Base-by-base conservation (phyloP, 768 basidiomycete genomes). In the Lepiota subincarnata region DNA sequence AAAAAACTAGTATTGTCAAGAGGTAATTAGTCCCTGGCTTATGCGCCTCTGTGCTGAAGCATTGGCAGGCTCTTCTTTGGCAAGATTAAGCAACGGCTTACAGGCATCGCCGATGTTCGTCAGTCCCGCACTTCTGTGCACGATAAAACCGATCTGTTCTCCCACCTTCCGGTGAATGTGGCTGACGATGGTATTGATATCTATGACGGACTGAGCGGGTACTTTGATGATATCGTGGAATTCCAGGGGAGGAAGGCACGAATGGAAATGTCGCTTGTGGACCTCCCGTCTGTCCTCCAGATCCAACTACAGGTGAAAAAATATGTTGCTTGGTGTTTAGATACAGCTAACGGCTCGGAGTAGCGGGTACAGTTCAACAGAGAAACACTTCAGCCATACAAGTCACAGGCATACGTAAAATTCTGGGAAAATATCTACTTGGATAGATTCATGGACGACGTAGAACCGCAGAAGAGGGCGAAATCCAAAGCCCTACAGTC, bases 331-430 rank as follows among this genome's bases (percentile, higher is more conserved):
- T 37, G 24, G 7, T 3, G 34, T 8, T 16, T 10, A 19, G 46
- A 10, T 16, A 22, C 43, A 43, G 44, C n/a, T 14, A 53, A 48
- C 56, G 59, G 57, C 48, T 57, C 43, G 44, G 48, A 47, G 19
- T 60, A 95, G 92, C 76, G 94, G 53, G 94, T 93, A 3, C 93
- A 96, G 77, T 98, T 93, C 73, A 92, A 98, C 65, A 82, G 92
- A 7, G 87, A 92, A 59, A 92, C 89, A 0, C 77, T 92, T 51
- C 89, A 94, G 59, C 86, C 93, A 13, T 93, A 90, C 75, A 99
- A 99, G 68, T 93, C 91, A 4, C 96, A 99, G 64, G 93, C 92
- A 3, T 96, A 93, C 67, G 87, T 99, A 59, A 89, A 86, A 62
- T 97, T 96, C 64, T 84, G 78, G 14, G 89, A 94, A 68, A 88